Evolutionary conservation across 2,329 filamentous ascomycete genomes (phyloP).

Genomic region (Diaporthe humulicola): DNA sequence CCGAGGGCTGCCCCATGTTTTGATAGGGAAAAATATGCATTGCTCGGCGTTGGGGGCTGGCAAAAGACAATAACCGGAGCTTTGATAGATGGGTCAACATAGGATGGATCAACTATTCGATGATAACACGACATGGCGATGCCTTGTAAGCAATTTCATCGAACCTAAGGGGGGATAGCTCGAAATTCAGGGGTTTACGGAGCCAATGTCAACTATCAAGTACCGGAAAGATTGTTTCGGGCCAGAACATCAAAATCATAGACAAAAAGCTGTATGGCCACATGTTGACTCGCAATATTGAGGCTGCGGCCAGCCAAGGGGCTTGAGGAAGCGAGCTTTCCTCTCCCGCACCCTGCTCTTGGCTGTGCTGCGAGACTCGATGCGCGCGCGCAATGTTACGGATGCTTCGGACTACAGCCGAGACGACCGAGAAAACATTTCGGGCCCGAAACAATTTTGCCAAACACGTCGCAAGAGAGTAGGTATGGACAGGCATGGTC

Average conservation of each 20-base stretch:
- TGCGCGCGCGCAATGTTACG: background rate
- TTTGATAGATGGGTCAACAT: background rate
- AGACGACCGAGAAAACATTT: background rate
- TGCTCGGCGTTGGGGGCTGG: constrained; percentile 38
- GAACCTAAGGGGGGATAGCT: no score
- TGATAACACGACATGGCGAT: background rate
- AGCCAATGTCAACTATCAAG: background rate
- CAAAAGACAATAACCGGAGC: background rate
- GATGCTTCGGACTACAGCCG: no score
- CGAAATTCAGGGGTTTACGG: background rate
- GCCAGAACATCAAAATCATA: no score
- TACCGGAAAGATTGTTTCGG: background rate
- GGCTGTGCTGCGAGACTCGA: background rate
- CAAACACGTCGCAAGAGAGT: background rate
- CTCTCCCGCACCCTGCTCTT: background rate
- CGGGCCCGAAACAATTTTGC: background rate
- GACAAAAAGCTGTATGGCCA: background rate
- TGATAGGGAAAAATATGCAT: constrained; percentile 41
- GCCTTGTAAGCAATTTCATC: background rate
- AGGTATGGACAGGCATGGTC: background rate
- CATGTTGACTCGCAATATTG: no score
- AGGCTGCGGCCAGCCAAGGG: background rate
- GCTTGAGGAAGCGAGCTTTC: background rate
- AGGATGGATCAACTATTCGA: background rate
- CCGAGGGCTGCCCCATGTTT: background rate